These are phyloP conservation scores for Phaeodactylum tricornutum DNA, from an alignment of 108 stramenopile species.

Conservation along the genomic window DNA sequence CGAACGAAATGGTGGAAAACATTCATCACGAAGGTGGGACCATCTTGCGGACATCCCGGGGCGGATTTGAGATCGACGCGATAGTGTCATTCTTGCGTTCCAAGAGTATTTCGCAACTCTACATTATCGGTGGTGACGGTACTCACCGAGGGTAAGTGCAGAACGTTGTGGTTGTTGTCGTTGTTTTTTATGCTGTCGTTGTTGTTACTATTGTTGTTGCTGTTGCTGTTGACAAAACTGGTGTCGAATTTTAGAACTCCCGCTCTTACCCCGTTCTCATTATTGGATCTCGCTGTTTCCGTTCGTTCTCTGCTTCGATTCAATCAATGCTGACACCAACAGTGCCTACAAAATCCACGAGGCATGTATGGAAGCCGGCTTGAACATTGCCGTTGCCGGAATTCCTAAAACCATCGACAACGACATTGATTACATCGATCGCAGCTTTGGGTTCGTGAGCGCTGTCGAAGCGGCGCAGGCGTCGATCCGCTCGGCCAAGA, in stretches of 20 bases:
- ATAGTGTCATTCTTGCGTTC: slow-evolving; percentile 39
- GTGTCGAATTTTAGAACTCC: no score
- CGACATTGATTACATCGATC: slow-evolving; percentile 77
- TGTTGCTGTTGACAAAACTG: no score
- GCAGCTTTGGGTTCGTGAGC: slow-evolving; percentile 77
- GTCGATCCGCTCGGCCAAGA: slow-evolving; percentile 50
- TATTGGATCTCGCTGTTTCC: no score
- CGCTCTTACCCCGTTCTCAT: no score
- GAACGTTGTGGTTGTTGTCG: no score
- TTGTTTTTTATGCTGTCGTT: no score
- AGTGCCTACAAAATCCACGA: slow-evolving; percentile 31
- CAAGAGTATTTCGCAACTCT: slow-evolving; percentile 46
- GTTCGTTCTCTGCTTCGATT: no score
- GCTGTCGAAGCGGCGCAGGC: slow-evolving; percentile 71
- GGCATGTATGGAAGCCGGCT: slow-evolving; percentile 22
- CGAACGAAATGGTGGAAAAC: slow-evolving; percentile 30
- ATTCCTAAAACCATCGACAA: slow-evolving; percentile 85
- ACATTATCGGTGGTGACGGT: slow-evolving; percentile 82
- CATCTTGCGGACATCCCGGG: slow-evolving; percentile 61
- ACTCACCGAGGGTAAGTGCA: no score
- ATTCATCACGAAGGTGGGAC: slow-evolving; percentile 78
- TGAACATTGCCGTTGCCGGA: slow-evolving; percentile 60
- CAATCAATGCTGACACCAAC: no score
- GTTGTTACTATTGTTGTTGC: no score
- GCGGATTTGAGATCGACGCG: slow-evolving; percentile 61